Evolutionary conservation across 2,329 filamentous ascomycete genomes (phyloP), one percentile per base, ranked within the genome.

Genomic region (Sclerotinia trifoliorum): DNA sequence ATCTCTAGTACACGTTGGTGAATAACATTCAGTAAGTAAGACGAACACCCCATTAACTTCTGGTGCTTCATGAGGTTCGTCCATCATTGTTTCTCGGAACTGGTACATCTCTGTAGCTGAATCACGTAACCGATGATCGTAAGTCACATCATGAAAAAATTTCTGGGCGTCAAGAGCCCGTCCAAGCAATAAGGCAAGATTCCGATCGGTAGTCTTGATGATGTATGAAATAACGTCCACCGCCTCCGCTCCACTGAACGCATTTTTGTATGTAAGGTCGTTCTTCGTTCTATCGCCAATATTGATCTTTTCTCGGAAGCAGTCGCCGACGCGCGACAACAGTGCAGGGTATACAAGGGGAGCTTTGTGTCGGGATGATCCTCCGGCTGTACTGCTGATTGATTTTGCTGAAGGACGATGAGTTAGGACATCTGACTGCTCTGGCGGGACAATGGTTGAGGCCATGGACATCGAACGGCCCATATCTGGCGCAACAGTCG

Each of bases 141-240:
- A 99, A 0, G 94, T 97, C 63, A 98, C 95, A 83, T 99, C 95
- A 81, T 99, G 95, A 78, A 99, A 99, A 81, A 97, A 97, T 78
- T 98, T 98, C 78, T 99, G 95, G 32, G 95, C 95, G 80, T 99
- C 95, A 70, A 99, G 82, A 54, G 95, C 93, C 77, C 95, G 88
- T 71, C 95, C 95, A 21, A 99, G 83, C 13, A 99, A 86, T 61
- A 99, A 83, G 15, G 95, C 95, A 70, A 99, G 83, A 78, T 99
- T 99, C 69, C 95, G 88, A 80, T 99, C 95, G 0, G 93, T 97
- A 1, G 95, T 99, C 77, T 96, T 91, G 79, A 99, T 98, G 73
- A 99, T 98, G 77, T 96, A 96, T 0, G 92, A 92, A 72, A 99
- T 90, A 69, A 98, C 86, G 78, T 99, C 95, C 26, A 99, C 95